Conservation (phyloP, 1,284 basidiomycete genomes). For the Anthracocystis walkeri region DNA sequence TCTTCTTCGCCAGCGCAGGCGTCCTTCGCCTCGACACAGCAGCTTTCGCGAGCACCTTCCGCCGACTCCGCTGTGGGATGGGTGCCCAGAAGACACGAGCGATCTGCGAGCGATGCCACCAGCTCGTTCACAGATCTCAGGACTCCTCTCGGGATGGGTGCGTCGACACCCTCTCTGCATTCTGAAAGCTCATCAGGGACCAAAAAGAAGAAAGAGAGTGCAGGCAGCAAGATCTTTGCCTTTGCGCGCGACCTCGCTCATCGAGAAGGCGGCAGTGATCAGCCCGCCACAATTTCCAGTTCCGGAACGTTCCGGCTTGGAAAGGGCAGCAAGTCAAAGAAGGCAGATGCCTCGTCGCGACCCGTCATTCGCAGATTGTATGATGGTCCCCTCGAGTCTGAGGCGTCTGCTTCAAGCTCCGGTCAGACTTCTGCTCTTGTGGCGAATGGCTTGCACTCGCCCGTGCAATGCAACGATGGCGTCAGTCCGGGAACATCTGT, state of each 20-base stretch:
- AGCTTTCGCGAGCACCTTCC: constrained; percentile 30
- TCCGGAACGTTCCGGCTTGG: constrained; percentile 32
- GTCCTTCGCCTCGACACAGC: constrained; percentile 18
- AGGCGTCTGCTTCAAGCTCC: constrained; percentile 18
- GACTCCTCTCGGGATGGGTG: constrained; percentile 9
- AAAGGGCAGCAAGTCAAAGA: constrained; percentile 32
- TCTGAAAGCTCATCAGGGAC: constrained; percentile 34
- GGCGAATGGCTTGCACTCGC: constrained; percentile 10
- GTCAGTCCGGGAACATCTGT: constrained; percentile 35
- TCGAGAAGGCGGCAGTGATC: constrained; percentile 26
- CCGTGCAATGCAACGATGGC: constrained; percentile 15
- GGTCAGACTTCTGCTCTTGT: background rate
- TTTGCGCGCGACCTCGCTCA: constrained; percentile 37
- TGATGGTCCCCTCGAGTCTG: constrained; percentile 31
- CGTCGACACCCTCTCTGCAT: constrained; percentile 31
- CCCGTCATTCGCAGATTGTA: constrained; percentile 47
- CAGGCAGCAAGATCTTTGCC: constrained; percentile 41
- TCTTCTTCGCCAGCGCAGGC: constrained; percentile 26
- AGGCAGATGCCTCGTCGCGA: constrained; percentile 16
- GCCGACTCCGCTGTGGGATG: constrained; percentile 23
- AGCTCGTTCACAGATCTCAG: constrained; percentile 21
- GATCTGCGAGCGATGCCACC: constrained; percentile 32
- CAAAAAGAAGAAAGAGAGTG: constrained; percentile 35
- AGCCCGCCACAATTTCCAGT: constrained; percentile 11
- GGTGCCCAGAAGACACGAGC: constrained; percentile 20